Evolutionary conservation across 2,329 filamentous ascomycete genomes (phyloP).

Genomic region (Hymenoscyphus scutula): DNA sequence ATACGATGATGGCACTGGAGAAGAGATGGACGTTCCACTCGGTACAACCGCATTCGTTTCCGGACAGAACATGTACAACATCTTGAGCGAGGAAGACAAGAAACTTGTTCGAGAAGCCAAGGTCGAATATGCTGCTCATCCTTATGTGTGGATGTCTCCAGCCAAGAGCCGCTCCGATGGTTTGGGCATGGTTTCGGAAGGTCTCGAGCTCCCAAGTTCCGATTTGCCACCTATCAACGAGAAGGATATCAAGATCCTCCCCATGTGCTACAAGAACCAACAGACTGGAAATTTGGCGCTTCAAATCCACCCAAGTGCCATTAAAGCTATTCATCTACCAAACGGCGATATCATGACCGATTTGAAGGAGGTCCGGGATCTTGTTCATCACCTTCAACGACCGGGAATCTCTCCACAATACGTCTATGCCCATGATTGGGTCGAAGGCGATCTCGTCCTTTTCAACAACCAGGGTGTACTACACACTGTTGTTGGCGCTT

Average conservation of each 20-base stretch:
- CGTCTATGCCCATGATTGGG: slow-evolving; percentile 76
- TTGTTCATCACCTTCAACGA: slow-evolving; percentile 69
- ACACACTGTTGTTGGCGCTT: slow-evolving; percentile 74
- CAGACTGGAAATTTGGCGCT: slow-evolving; percentile 66
- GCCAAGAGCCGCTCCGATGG: slow-evolving; percentile 67
- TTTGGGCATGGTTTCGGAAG: slow-evolving; percentile 68
- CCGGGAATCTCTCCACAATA: slow-evolving; percentile 66
- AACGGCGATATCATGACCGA: slow-evolving; percentile 70
- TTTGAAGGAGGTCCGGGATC: slow-evolving; percentile 61
- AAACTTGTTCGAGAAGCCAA: slow-evolving; percentile 63
- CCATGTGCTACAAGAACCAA: slow-evolving; percentile 77
- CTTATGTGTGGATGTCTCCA: slow-evolving; percentile 77
- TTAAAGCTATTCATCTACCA: slow-evolving; percentile 64
- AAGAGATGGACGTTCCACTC: slow-evolving; percentile 65
- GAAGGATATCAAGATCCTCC: slow-evolving; percentile 67
- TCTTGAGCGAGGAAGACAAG: slow-evolving; percentile 63
- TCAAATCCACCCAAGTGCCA: slow-evolving; percentile 71
- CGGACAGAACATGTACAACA: slow-evolving; percentile 68
- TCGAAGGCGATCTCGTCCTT: slow-evolving; percentile 71
- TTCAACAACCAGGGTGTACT: slow-evolving; percentile 77
- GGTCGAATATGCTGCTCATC: slow-evolving; percentile 75
- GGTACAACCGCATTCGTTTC: slow-evolving; percentile 76
- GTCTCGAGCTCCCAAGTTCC: slow-evolving; percentile 55
- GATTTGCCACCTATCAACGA: slow-evolving; percentile 65
- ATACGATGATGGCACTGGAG: slow-evolving; percentile 69